Conservation (phyloP, 208 protist genomes). For the Crithidia acanthocephali region DNA sequence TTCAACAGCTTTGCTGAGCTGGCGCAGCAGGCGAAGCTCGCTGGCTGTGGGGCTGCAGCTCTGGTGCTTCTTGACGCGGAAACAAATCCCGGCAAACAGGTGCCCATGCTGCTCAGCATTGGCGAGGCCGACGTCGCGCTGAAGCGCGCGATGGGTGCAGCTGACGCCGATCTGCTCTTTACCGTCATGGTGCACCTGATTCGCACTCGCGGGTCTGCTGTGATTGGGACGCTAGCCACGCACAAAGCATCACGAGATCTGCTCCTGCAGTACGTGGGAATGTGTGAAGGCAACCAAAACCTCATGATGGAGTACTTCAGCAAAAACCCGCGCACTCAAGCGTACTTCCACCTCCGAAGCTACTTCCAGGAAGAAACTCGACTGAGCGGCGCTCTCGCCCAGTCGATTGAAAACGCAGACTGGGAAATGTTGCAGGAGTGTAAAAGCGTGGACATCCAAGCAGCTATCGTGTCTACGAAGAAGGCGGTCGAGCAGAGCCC, state of each 20-base stretch:
- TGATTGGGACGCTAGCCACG: constrained; percentile 40
- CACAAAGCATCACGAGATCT: constrained; percentile 38
- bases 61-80: constrained; percentile 67
- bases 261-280: constrained; percentile 53
- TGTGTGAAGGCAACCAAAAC: constrained; percentile 42
- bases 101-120: constrained; percentile 74
- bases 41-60: constrained; percentile 53
- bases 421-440: constrained; percentile 73
- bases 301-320: constrained; percentile 50
- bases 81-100: constrained; percentile 44
- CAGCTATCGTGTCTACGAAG: constrained; percentile 37
- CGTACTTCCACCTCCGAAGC: constrained; percentile 43
- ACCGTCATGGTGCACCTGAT: constrained; percentile 70
- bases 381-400: constrained; percentile 30
- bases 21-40: constrained; percentile 50
- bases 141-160: constrained; percentile 43
- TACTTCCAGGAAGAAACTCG: constrained; percentile 60
- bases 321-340: constrained; percentile 46
- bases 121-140: constrained; percentile 69
- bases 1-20: constrained; percentile 64
- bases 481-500: constrained; percentile 31
- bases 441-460: constrained; percentile 53
- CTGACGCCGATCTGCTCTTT: constrained; percentile 72
- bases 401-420: constrained; percentile 31
- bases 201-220: constrained; percentile 37